phyloP scores from a whole-genome alignment of 306 rosid genomes.

The Aeschynomene evenia region DNA sequence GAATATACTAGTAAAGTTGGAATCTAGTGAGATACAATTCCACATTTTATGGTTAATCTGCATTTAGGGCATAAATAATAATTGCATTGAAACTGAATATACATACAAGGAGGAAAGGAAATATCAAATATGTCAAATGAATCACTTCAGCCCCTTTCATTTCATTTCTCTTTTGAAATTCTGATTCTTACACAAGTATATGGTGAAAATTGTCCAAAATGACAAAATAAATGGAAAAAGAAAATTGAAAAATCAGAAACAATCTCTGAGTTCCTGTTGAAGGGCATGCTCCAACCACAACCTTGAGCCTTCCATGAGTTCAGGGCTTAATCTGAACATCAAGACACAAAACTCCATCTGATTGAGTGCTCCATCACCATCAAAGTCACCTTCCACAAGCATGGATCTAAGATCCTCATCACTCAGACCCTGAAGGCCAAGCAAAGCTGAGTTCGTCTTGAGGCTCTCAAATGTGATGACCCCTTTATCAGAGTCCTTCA shows the following conservation, averaged over 20 bases:
- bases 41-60: not conserved
- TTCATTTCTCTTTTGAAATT: not conserved
- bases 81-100: not conserved
- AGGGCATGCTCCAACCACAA: conserved; percentile 62
- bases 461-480: conserved; percentile 74
- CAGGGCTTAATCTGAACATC: conserved; percentile 92
- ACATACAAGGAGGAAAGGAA: conserved; percentile 7
- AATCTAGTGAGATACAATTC: not conserved
- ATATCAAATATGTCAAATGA: conserved; percentile 23
- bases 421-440: conserved; percentile 60
- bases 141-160: conserved; percentile 23
- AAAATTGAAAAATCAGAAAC: not conserved
- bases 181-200: conserved; percentile 6
- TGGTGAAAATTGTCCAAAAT: conserved; percentile 17
- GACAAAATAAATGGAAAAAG: not conserved
- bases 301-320: conserved; percentile 68
- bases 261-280: conserved; percentile 45
- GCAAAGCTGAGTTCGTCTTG: conserved; percentile 61
- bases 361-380: conserved; percentile 80
- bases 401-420: conserved; percentile 71
- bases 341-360: conserved; percentile 87
- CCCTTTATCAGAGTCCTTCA: conserved; percentile 54
- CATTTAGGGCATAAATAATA: not conserved
- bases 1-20: not conserved
- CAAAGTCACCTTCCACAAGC: conserved; percentile 77